Percentiles rank a stretch among this genome's conserved stretches.
These are phyloP conservation scores for Solioccasus polychromus DNA, from an alignment of 768 basidiomycete species.

Conservation along the genomic window DNA sequence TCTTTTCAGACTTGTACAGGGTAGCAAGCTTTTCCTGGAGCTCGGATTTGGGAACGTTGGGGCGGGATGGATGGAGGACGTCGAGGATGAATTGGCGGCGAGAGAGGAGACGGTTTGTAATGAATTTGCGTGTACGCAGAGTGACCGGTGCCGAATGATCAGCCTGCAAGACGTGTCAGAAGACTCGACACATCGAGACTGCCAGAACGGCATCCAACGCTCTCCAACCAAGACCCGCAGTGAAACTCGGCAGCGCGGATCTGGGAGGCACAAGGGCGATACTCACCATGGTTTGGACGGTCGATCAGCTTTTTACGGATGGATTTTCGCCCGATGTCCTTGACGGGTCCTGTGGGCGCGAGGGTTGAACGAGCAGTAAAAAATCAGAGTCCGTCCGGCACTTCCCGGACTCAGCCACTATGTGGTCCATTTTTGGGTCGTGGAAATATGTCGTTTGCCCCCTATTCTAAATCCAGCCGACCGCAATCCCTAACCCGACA, in stretches of 20 bases:
- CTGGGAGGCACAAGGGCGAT: conserved; percentile 8
- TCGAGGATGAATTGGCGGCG: conserved; percentile 96
- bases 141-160: conserved; percentile 85
- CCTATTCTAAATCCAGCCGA: too few relatives aligned
- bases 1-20: conserved; percentile 91
- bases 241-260: conserved; percentile 1
- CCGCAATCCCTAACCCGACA: too few relatives aligned
- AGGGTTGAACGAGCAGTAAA: conserved; percentile 2
- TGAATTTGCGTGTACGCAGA: conserved; percentile 97
- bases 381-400: conserved; percentile 40
- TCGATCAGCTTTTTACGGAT: conserved; percentile 15
- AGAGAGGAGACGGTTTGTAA: conserved; percentile 95
- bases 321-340: conserved; percentile 28
- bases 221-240: conserved; percentile 7
- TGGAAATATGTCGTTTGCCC: too few relatives aligned
- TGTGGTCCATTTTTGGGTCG: too few relatives aligned
- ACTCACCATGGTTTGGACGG: conserved; percentile 37
- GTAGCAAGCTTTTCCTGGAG: conserved; percentile 88
- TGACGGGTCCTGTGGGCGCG: conserved; percentile 20
- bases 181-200: conserved; percentile 19
- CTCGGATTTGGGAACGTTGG: conserved; percentile 92
- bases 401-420: conserved; percentile 39
- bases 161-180: conserved; percentile 46
- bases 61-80: conserved; percentile 90
- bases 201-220: conserved; percentile 26